A percentile compares a stretch with the other conserved stretches of the same genome.
Conservation (phyloP, 2,329 filamentous ascomycete genomes). For the Tolypocladium cylindrosporum region DNA sequence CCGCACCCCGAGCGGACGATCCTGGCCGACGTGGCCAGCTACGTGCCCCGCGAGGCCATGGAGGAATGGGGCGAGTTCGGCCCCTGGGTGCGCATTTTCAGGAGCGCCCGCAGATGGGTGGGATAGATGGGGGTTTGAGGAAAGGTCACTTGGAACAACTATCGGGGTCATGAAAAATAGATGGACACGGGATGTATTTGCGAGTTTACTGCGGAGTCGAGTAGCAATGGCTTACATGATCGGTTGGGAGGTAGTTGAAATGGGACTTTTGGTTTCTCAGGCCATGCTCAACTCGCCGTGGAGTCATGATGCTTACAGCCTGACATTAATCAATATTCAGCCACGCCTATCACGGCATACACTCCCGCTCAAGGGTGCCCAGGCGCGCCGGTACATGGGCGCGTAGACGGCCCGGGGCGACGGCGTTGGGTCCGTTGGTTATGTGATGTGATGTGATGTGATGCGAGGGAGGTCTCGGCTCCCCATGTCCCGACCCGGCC, state of each 20-base stretch:
- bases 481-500: not conserved
- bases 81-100: conserved; percentile 80
- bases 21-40: conserved; percentile 68
- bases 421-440: too few species aligned
- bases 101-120: conserved; percentile 81
- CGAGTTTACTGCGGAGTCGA: not conserved
- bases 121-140: conserved; percentile 33
- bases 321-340: too few species aligned
- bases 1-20: conserved; percentile 89
- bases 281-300: not conserved
- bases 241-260: not conserved
- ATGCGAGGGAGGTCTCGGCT: too few species aligned
- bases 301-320: too few species aligned
- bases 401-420: too few species aligned
- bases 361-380: too few species aligned
- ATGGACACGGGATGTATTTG: not conserved
- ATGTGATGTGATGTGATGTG: too few species aligned
- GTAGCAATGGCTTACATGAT: not conserved
- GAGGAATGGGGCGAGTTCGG: conserved; percentile 71
- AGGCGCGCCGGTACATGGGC: too few species aligned
- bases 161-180: not conserved
- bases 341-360: too few species aligned
- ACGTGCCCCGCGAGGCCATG: conserved; percentile 46
- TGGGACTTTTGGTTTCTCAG: not conserved
- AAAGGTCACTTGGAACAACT: not conserved